phyloP scores from a whole-genome alignment of 1,139 yeast species.

The Meyerozyma carpophila region DNA sequence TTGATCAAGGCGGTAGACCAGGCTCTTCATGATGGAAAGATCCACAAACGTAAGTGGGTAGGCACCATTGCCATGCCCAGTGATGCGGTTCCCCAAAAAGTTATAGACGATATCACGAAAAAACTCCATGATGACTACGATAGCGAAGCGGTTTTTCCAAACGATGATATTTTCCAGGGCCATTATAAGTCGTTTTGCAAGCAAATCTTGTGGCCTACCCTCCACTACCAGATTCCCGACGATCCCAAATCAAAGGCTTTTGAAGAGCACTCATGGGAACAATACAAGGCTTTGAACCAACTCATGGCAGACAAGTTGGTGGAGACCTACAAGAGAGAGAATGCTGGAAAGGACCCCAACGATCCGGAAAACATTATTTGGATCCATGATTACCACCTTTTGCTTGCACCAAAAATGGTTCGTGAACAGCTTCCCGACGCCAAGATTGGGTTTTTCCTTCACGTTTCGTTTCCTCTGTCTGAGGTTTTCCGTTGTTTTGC shows the following conservation, averaged over 20 bases:
- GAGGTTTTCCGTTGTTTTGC: constrained; percentile 95
- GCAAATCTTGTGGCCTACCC: constrained; percentile 93
- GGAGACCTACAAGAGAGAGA: constrained; percentile 48
- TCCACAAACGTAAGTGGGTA: constrained; percentile 61
- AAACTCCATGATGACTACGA: constrained; percentile 43
- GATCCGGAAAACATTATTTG: constrained; percentile 57
- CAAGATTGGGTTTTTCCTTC: constrained; percentile 85
- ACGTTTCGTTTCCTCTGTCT: constrained; percentile 91
- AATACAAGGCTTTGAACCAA: constrained; percentile 72
- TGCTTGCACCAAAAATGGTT: constrained; percentile 82
- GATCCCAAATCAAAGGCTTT: constrained; percentile 91
- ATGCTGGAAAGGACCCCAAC: constrained; percentile 48
- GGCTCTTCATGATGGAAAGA: constrained; percentile 46
- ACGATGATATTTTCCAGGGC: constrained; percentile 78
- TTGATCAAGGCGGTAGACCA: constrained; percentile 77
- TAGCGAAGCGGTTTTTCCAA: constrained; percentile 65
- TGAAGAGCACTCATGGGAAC: constrained; percentile 92
- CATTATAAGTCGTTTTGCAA: constrained; percentile 89
- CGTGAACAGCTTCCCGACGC: constrained; percentile 74
- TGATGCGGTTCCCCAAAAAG: constrained; percentile 61
- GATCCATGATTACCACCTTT: constrained; percentile 91
- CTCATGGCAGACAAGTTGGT: constrained; percentile 74
- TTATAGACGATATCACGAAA: constrained; percentile 44
- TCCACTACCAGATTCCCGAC: constrained; percentile 95
- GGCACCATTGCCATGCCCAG: constrained; percentile 92